These are phyloP conservation scores for Mallotus japonicus DNA, from an alignment of 441 rosid genomes.

Conservation along the genomic window DNA sequence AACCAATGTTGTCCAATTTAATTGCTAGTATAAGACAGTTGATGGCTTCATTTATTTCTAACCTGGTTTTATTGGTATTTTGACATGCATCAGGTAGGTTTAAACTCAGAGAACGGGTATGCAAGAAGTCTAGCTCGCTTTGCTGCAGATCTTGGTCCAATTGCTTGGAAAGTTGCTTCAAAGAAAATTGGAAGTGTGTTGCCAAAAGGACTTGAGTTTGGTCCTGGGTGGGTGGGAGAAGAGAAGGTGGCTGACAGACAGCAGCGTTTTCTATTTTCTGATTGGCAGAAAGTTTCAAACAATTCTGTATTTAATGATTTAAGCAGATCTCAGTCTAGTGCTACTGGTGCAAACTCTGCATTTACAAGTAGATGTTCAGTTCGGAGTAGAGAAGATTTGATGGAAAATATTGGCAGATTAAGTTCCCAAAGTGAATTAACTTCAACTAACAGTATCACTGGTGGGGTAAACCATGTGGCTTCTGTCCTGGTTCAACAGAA, in stretches of 20 bases:
- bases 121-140: slow-evolving; percentile 77
- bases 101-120: slow-evolving; percentile 60
- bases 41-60: slow-evolving; percentile 1
- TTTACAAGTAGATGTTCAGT: slow-evolving; percentile 29
- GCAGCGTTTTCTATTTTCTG: slow-evolving; percentile 22
- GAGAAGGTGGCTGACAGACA: slow-evolving; percentile 37
- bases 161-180: slow-evolving; percentile 62
- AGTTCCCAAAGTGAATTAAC: slow-evolving; percentile 33
- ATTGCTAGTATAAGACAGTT: neutral
- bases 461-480: slow-evolving; percentile 28
- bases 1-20: neutral
- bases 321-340: slow-evolving; percentile 34
- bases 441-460: slow-evolving; percentile 16
- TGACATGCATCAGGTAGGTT: slow-evolving; percentile 58
- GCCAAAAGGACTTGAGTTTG: slow-evolving; percentile 55
- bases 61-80: slow-evolving; percentile 7
- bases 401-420: slow-evolving; percentile 30
- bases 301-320: slow-evolving; percentile 30
- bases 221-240: slow-evolving; percentile 81
- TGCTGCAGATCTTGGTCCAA: slow-evolving; percentile 71
- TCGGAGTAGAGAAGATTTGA: slow-evolving; percentile 33
- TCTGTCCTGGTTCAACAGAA: slow-evolving; percentile 37
- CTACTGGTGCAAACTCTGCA: slow-evolving; percentile 34
- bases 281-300: slow-evolving; percentile 29
- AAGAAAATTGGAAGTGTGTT: slow-evolving; percentile 46